phyloP scores from a whole-genome alignment of 176 grass and related monocot genomes.

The Poa pratensis region DNA sequence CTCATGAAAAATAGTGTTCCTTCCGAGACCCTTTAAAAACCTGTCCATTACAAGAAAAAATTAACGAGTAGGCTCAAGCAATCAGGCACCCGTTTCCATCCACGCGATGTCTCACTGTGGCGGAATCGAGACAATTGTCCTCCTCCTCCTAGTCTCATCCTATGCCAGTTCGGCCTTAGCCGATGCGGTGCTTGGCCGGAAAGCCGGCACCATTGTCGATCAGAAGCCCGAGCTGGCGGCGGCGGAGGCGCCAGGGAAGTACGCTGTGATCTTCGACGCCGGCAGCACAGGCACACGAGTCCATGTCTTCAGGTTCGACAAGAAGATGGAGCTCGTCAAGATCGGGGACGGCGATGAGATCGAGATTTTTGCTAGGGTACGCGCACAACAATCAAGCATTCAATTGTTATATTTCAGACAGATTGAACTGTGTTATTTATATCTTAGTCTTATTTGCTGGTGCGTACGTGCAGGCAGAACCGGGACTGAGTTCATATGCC shows the following conservation, averaged over 20 bases:
- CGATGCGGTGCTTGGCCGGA: conserved; percentile 18
- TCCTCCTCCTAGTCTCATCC: neutral
- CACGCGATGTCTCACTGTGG: neutral
- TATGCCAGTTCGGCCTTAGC: neutral
- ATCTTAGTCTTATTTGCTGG: neutral
- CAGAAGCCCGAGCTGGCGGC: neutral
- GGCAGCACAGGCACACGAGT: conserved; percentile 38
- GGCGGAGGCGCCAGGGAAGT: neutral
- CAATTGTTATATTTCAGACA: no score
- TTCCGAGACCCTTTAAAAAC: no score
- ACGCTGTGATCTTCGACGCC: no score
- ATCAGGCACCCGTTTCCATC: neutral
- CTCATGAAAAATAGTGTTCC: neutral
- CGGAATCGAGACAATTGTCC: neutral
- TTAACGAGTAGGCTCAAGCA: neutral
- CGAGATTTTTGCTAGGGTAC: conserved; percentile 36
- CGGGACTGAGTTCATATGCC: conserved; percentile 59
- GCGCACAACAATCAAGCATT: no score
- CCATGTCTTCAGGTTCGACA: conserved; percentile 43
- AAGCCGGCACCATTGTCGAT: neutral
- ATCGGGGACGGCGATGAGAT: conserved; percentile 7
- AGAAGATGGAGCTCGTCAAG: conserved; percentile 24
- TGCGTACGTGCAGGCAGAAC: conserved; percentile 18
- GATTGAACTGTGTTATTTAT: no score
- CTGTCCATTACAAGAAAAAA: no score